These are phyloP conservation scores for Halophytophthora polymorphica DNA, from an alignment of 352 stramenopile species.

Conservation along the genomic window DNA sequence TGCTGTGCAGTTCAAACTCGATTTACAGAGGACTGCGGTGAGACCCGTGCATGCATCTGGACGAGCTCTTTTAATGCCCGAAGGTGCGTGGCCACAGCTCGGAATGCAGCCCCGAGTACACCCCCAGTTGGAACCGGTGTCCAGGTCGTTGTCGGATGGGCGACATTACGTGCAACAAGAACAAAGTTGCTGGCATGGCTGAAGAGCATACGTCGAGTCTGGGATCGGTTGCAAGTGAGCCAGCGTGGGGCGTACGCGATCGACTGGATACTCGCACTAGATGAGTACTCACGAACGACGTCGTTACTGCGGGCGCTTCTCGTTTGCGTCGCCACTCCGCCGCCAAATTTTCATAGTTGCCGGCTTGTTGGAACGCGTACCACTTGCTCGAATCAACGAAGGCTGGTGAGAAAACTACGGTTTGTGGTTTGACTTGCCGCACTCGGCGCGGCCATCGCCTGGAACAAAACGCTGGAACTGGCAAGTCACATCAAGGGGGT, in stretches of 20 bases:
- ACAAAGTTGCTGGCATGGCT: background rate
- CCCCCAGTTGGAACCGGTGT: no score
- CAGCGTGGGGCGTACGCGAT: conserved; percentile 29
- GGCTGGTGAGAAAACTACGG: conserved; percentile 8
- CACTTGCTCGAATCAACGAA: conserved; percentile 1
- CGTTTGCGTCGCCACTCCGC: conserved; percentile 4
- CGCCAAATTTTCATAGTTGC: conserved; percentile 6
- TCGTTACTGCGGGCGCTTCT: conserved; percentile 5
- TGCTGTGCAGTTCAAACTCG: no score
- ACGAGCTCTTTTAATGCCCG: no score
- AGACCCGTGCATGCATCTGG: no score
- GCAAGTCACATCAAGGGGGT: background rate
- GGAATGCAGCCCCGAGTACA: no score
- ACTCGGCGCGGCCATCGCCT: background rate
- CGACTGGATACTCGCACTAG: conserved; percentile 25
- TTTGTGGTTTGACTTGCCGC: background rate
- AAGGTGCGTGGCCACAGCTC: no score
- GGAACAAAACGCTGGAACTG: background rate
- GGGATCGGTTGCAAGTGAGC: conserved; percentile 8
- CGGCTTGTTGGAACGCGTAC: conserved; percentile 4
- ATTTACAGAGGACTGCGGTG: no score
- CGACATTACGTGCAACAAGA: background rate
- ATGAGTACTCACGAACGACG: conserved; percentile 18
- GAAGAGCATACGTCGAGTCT: background rate
- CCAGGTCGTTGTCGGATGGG: no score